phyloP scores from a whole-genome alignment of 768 basidiomycete genomes.

The Amanita muscaria region DNA sequence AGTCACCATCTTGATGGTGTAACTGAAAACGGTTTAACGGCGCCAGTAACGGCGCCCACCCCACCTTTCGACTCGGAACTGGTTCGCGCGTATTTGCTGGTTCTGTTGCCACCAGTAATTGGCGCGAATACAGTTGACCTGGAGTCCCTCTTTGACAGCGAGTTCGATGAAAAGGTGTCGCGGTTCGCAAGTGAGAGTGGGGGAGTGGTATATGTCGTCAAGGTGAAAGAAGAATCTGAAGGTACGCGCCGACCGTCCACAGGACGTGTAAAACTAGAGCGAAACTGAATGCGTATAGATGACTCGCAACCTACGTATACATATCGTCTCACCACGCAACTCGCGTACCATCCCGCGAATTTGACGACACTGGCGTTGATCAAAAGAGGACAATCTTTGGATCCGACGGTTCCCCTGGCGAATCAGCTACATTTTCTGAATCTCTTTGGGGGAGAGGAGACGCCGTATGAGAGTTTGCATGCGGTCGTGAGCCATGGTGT shows the following conservation, averaged over 20 bases:
- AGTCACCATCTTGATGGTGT: conserved; percentile 2
- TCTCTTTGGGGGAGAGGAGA: conserved; percentile 80
- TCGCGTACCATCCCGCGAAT: conserved; percentile 74
- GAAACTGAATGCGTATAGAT: too few species aligned
- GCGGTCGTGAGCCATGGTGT: conserved; percentile 92
- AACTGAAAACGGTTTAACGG: too few species aligned
- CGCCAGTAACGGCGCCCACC: background rate
- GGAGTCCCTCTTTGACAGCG: conserved; percentile 57
- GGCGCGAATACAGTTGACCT: conserved; percentile 62
- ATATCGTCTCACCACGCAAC: conserved; percentile 61
- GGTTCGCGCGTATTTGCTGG: conserved; percentile 63
- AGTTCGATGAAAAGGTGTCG: conserved; percentile 67
- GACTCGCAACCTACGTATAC: conserved; percentile 53
- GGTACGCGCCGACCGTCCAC: too few species aligned
- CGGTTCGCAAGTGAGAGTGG: conserved; percentile 71
- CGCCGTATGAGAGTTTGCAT: conserved; percentile 93
- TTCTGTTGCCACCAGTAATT: conserved; percentile 74
- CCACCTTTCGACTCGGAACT: conserved; percentile 56
- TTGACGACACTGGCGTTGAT: conserved; percentile 89
- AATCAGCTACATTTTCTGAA: conserved; percentile 88
- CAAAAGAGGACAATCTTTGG: conserved; percentile 80
- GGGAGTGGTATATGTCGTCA: conserved; percentile 76
- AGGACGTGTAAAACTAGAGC: too few species aligned
- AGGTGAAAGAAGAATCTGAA: conserved; percentile 65
- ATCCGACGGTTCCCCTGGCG: conserved; percentile 71